phyloP scores from a whole-genome alignment of 208 protist genomes.

The Giardia duodenalis region DNA sequence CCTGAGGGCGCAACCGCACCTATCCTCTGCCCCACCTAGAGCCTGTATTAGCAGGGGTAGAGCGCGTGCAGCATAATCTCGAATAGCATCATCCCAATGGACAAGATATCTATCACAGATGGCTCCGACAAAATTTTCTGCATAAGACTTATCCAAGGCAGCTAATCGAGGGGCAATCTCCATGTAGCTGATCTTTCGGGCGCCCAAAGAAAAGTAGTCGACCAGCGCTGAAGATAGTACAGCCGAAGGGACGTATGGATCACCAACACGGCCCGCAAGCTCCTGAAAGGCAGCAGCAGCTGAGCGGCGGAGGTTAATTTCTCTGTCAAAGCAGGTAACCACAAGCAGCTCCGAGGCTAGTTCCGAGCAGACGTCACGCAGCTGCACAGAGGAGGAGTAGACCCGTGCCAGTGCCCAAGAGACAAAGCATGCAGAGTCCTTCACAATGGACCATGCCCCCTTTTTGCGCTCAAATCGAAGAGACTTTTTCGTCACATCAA shows the following conservation, averaged over 20 bases:
- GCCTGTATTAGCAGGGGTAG: neutral
- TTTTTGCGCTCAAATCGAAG: neutral
- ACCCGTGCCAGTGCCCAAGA: neutral
- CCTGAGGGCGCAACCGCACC: neutral
- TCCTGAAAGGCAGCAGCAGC: slow-evolving; percentile 15
- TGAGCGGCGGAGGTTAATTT: neutral
- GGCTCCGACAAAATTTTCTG: neutral
- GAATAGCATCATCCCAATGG: neutral
- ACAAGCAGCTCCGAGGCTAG: neutral
- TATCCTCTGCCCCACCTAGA: neutral
- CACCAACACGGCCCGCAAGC: neutral
- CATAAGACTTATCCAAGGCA: neutral
- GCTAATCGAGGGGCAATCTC: neutral
- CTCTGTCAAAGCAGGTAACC: neutral
- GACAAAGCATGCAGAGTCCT: neutral
- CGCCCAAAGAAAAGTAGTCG: slow-evolving; percentile 1
- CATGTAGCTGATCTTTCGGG: neutral
- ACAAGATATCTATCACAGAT: neutral
- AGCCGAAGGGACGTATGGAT: neutral
- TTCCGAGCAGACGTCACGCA: neutral
- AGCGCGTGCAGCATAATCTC: neutral
- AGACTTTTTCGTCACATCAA: neutral
- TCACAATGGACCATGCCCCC: neutral
- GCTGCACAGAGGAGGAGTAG: neutral
- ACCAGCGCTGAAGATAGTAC: neutral